Base-by-base conservation (phyloP, 2,329 filamentous ascomycete species). In the Blastomyces emzantsi region DNA sequence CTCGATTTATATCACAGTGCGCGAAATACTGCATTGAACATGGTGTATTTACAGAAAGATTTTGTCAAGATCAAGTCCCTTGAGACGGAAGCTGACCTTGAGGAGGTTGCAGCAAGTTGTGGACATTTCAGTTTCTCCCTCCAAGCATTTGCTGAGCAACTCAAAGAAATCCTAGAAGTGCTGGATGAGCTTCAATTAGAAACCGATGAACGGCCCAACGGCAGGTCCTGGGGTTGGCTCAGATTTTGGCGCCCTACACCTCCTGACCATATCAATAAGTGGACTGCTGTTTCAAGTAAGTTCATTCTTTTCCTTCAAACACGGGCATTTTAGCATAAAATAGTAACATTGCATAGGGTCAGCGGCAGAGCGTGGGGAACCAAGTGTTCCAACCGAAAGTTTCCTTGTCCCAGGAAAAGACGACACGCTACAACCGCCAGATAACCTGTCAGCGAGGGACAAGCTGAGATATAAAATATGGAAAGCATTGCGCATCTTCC, bases 81-180 rank as follows among this genome's bases (percentile, higher is more conserved):
- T 61, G 88, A 89, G 66, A 83, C 93, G 9, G 88, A 95, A 72
- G 94, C 93, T 2, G 94, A 97, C 74, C 92, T 96, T 64, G 94
- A 99, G 74, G 94, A 99, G 75, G 92, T 97, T 13, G 92, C 93
- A 51, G 93, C 94, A n/a, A 95, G 92, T 63, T 99, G 94, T 71
- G 93, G 94, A 0, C 92, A 97, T 75, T 99, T 97, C 73, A 93
- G 90, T 72, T 97, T 94, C 73, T 95, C 90, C 54, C 80, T 99
- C 33, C 85, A 94, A 66, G 90, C 94, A 68, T 93, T 97, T 71
- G 92, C 91, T 0, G 90, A 96, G 72, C 92, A 97, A 72, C 89
- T 96, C 78, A 86, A 90, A 67, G 84, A 84, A 15, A 94, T 96
- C 69, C 76, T 99, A 55, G 86, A 90, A 61, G 87, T 94, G 0